Evolutionary conservation across 2,329 filamentous ascomycete genomes (phyloP).

Genomic region (Clonostachys byssicola): DNA sequence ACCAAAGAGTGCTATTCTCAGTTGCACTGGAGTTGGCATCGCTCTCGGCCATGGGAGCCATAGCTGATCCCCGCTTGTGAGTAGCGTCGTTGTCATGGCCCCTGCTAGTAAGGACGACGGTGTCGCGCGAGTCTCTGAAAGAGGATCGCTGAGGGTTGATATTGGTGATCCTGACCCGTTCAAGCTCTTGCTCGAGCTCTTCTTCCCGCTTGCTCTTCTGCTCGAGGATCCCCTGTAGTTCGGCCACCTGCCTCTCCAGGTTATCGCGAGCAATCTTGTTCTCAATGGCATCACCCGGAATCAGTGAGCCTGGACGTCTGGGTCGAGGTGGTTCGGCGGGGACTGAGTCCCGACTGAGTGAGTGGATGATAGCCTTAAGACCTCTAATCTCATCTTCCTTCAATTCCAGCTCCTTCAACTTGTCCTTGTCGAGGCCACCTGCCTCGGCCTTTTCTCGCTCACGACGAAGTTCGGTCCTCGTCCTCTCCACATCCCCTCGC

Average conservation of each 20-base stretch:
- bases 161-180: constrained; percentile 51
- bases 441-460: constrained; percentile 73
- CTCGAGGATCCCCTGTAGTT: constrained; percentile 70
- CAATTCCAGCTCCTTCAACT: constrained; percentile 76
- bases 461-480: constrained; percentile 78
- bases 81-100: constrained; percentile 37
- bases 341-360: constrained; percentile 75
- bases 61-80: constrained; percentile 45
- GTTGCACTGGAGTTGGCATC: constrained; percentile 67
- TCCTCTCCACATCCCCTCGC: constrained; percentile 89
- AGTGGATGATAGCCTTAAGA: constrained; percentile 96
- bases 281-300: constrained; percentile 20
- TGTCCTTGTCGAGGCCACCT: constrained; percentile 23
- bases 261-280: constrained; percentile 47
- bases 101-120: constrained; percentile 50
- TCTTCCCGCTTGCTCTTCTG: constrained; percentile 72
- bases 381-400: constrained; percentile 97
- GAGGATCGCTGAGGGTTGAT: constrained; percentile 44
- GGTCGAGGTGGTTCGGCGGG: constrained; percentile 21
- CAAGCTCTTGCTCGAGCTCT: constrained; percentile 80
- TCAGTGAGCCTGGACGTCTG: constrained; percentile 21
- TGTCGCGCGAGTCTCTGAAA: constrained; percentile 62
- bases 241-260: constrained; percentile 75
- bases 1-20: constrained; percentile 76
- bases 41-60: constrained; percentile 68